Evolutionary conservation across 2,329 filamentous ascomycete genomes (phyloP).

Genomic region (Penicillium sp.): DNA sequence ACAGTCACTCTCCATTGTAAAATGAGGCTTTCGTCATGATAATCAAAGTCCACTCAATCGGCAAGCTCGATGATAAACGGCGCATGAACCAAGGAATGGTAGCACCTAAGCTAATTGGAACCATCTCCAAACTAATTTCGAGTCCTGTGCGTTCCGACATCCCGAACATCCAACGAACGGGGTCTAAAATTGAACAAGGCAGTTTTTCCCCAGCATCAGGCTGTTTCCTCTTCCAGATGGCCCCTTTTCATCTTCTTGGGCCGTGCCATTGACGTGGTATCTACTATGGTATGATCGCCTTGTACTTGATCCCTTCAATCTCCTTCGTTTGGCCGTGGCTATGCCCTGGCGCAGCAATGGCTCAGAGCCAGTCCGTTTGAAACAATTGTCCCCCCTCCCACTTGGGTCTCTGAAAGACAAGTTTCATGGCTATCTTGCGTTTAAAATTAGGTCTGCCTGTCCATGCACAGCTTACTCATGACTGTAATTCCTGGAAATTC

Average conservation of each 20-base stretch:
- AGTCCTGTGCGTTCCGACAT: conserved; percentile 1
- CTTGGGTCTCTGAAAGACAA: conserved; percentile 10
- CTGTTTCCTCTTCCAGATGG: conserved; percentile 18
- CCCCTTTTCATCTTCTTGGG: conserved; percentile 8
- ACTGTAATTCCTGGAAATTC: background rate
- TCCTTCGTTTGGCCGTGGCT: conserved; percentile 22
- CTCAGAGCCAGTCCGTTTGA: conserved; percentile 19
- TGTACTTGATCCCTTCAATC: conserved; percentile 3
- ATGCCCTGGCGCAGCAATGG: conserved; percentile 31
- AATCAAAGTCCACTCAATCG: background rate
- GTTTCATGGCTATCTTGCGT: background rate
- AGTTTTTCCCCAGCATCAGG: conserved; percentile 19
- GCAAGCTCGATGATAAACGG: conserved; percentile 2
- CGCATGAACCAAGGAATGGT: conserved; percentile 9
- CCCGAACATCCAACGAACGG: conserved; percentile 8
- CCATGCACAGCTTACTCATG: conserved; percentile 4
- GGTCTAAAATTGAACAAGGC: conserved; percentile 19
- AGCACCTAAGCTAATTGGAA: conserved; percentile 1
- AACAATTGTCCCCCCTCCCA: conserved; percentile 18
- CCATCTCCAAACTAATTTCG: background rate
- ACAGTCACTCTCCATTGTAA: background rate
- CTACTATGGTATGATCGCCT: conserved; percentile 3
- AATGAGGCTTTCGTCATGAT: background rate
- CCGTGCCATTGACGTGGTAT: background rate
- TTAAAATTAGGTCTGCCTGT: background rate